Evolutionary conservation across 2,329 filamentous ascomycete genomes (phyloP), one percentile per base, ranked within the genome.

Genomic region (Claviceps sp.): DNA sequence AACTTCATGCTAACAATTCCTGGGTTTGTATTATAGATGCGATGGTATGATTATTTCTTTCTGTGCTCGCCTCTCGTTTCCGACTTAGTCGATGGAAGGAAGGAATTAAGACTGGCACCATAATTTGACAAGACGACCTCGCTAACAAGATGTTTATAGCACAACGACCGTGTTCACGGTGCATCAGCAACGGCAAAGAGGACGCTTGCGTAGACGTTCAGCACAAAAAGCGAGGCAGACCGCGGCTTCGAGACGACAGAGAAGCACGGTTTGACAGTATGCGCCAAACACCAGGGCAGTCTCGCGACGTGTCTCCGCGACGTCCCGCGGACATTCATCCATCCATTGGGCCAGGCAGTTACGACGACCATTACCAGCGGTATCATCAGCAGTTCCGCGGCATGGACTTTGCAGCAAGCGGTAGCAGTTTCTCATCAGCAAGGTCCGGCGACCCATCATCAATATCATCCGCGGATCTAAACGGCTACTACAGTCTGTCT

Each of bases 151-250:
- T 53, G 49, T 57, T 9, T n/a, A 62, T 62, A 85, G 82, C 85
- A 49, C 84, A 88, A 66, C 77, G 87, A 52, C 87, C 87, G 30
- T 93, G 87, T 63, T 83, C 84, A 30, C 78, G 87, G 63, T 93
- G 87, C 63, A 71, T 85, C 37, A 81, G 81, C 60, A 88, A 87
- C 62, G 85, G 85, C 54, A 93, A 91, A 61, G 75, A 91, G 72
- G 85, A 89, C 53, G 76, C 82, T 7, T 93, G 87, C 63, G 74
- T 88, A 59, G 87, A 93, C 66, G 87, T 93, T 37, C 84, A 89
- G 62, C 87, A 93, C 67, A 93, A 91, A 67, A 93, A 91, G 65
- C 74, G 87, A 59, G 87, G 87, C 43, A 77, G 87, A 48, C 87
- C 87, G 54, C 77, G 87, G 57, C 71, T 93, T 58, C 79, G 87